Percentiles rank a stretch among this genome's conserved stretches.
Evolutionary conservation across 371 early-diverging fungal species (phyloP).

Genomic region (Funneliformis caledonium): DNA sequence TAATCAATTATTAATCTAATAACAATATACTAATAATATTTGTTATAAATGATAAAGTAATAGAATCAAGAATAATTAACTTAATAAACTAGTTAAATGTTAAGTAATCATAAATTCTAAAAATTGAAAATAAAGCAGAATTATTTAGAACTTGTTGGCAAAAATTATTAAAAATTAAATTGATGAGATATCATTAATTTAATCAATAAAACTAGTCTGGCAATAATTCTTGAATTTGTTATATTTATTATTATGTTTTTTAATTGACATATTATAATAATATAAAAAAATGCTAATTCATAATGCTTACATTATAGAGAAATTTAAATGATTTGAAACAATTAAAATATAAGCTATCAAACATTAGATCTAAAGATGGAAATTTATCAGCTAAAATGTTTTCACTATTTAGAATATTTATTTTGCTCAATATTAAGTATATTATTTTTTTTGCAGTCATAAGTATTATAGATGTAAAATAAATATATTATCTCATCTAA

Average conservation of each 20-base stretch:
- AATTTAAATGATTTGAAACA: slow-evolving; percentile 18
- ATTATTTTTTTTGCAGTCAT: slow-evolving; percentile 12
- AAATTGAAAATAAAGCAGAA: slow-evolving; percentile 7
- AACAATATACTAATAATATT: background rate
- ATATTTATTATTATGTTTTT: background rate
- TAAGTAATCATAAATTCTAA: background rate
- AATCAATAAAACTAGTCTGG: background rate
- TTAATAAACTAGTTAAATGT: slow-evolving; percentile 8
- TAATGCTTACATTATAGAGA: slow-evolving; percentile 20
- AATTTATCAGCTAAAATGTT: background rate
- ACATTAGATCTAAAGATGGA: slow-evolving; percentile 16
- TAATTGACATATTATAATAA: too few relatives aligned
- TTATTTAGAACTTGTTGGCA: background rate
- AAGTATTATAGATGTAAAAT: slow-evolving; percentile 13
- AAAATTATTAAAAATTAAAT: slow-evolving; percentile 22
- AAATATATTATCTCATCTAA: background rate
- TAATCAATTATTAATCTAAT: slow-evolving; percentile 9
- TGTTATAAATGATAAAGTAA: slow-evolving; percentile 9
- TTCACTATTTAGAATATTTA: background rate
- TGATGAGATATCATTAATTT: background rate
- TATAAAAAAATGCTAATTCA: slow-evolving; percentile 8
- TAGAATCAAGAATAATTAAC: slow-evolving; percentile 11
- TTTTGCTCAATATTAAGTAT: background rate
- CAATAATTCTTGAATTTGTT: background rate
- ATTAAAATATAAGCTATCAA: background rate